Evolutionary conservation across 352 stramenopile genomes (phyloP).

Genomic region (Globisporangium iwayamae): DNA sequence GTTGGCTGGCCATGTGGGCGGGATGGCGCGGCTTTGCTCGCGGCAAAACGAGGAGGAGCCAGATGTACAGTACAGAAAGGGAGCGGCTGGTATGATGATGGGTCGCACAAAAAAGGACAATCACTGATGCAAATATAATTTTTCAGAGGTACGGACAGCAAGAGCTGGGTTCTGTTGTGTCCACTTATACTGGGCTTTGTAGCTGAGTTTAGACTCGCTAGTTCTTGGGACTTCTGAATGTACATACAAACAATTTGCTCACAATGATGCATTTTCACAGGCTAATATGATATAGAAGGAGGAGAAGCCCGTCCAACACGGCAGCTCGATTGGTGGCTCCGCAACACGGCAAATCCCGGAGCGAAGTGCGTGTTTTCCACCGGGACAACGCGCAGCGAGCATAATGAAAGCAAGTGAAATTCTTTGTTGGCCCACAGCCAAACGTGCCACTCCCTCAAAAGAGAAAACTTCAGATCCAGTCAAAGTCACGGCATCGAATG

Average conservation of each 20-base stretch:
- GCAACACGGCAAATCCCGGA: slow-evolving; percentile 27
- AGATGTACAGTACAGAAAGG: slow-evolving; percentile 13
- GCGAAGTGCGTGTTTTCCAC: slow-evolving; percentile 12
- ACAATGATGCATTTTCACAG: no score
- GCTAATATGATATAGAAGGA: no score
- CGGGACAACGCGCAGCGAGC: not conserved
- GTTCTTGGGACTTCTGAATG: no score
- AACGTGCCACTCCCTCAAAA: not conserved
- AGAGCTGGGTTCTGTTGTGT: no score
- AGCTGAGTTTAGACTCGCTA: no score
- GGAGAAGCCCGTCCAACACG: no score
- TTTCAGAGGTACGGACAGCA: no score
- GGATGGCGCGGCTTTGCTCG: slow-evolving; percentile 6
- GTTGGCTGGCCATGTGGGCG: not conserved
- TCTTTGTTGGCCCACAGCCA: slow-evolving; percentile 1
- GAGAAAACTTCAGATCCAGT: not conserved
- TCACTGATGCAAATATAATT: not conserved
- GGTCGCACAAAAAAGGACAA: not conserved
- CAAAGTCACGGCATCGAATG: not conserved
- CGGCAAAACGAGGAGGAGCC: not conserved
- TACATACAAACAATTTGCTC: no score
- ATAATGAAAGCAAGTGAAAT: slow-evolving; percentile 6
- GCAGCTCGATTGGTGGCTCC: not conserved
- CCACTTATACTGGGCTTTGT: no score
- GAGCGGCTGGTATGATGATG: not conserved